Percentiles rank a stretch among this genome's conserved stretches.
phyloP scores from a whole-genome alignment of 352 stramenopile genomes.

The Bremia lactucae region DNA sequence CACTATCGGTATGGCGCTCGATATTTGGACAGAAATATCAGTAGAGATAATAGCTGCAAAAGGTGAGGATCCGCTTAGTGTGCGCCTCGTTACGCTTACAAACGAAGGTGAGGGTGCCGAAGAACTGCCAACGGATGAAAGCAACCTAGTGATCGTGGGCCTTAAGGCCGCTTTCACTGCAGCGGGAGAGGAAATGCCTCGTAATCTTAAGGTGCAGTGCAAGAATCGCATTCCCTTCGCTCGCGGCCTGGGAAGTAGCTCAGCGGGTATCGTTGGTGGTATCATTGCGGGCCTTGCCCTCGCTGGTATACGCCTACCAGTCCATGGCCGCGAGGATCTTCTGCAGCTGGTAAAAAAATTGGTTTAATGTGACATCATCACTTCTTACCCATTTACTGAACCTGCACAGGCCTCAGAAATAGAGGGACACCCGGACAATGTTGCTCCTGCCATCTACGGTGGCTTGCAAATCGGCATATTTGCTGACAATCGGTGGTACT shows the following conservation, averaged over 20 bases:
- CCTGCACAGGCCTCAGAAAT: conserved; percentile 84
- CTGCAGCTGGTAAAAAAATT: conserved; percentile 83
- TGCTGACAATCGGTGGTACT: conserved; percentile 94
- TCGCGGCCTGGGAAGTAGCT: conserved; percentile 93
- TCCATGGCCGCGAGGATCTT: conserved; percentile 88
- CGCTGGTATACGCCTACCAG: conserved; percentile 87
- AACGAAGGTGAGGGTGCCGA: conserved; percentile 93
- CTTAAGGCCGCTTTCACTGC: conserved; percentile 93
- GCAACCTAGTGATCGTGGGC: conserved; percentile 90
- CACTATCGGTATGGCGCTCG: conserved; percentile 96
- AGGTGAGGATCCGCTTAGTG: conserved; percentile 8
- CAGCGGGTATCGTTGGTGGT: conserved; percentile 96
- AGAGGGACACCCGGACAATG: conserved; percentile 98
- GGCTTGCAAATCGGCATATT: conserved; percentile 93
- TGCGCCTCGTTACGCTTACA: conserved; percentile 89
- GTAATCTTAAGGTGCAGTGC: conserved; percentile 92
- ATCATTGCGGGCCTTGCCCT: conserved; percentile 98
- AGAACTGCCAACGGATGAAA: conserved; percentile 85
- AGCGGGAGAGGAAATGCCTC: conserved; percentile 89
- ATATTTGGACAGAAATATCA: conserved; percentile 98
- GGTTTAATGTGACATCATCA: not conserved
- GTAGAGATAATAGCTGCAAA: conserved; percentile 72
- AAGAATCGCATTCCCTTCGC: conserved; percentile 97
- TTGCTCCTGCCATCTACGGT: conserved; percentile 97
- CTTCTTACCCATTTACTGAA: too few species aligned